Conservation (phyloP, 495 filamentous ascomycete genomes). For the Symbiotaphrina buchneri region DNA sequence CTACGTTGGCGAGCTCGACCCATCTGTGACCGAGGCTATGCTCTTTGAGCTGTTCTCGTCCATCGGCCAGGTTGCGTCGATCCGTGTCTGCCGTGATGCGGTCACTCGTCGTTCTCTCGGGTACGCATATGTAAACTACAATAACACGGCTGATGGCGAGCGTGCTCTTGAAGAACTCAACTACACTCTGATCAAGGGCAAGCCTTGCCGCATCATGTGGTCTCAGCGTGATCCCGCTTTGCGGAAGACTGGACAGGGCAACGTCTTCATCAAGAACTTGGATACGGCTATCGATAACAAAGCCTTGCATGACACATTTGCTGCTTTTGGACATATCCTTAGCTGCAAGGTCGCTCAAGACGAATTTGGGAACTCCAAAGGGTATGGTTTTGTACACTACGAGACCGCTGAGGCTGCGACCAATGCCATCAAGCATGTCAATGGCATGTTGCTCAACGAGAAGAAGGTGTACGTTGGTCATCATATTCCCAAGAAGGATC, state of each 20-base stretch:
- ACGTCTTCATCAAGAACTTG: constrained; percentile 99
- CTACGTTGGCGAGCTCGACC: constrained; percentile 96
- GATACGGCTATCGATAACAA: constrained; percentile 99
- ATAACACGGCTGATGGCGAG: constrained; percentile 88
- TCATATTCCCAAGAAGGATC: constrained; percentile 99
- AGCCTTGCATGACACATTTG: constrained; percentile 98
- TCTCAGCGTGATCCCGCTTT: constrained; percentile 97
- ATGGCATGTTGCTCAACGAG: constrained; percentile 98
- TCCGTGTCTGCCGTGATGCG: constrained; percentile 98
- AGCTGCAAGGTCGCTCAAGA: constrained; percentile 99
- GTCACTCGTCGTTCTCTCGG: constrained; percentile 96
- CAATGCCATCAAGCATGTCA: constrained; percentile 97
- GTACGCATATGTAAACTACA: constrained; percentile 99
- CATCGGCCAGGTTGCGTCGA: constrained; percentile 96
- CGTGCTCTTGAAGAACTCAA: constrained; percentile 97
- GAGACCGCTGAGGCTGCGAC: constrained; percentile 95
- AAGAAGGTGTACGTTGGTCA: constrained; percentile 99
- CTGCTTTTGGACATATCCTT: constrained; percentile 96
- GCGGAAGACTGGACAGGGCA: constrained; percentile 97
- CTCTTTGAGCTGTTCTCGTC: constrained; percentile 99
- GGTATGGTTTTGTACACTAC: constrained; percentile 99
- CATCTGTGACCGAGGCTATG: constrained; percentile 97
- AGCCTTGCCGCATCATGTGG: constrained; percentile 99
- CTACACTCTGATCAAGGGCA: constrained; percentile 98
- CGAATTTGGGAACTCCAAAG: constrained; percentile 86